A percentile compares a stretch with the other conserved stretches of the same genome.
phyloP scores from a whole-genome alignment of 306 rosid species.

The Acacia melanoxylon region DNA sequence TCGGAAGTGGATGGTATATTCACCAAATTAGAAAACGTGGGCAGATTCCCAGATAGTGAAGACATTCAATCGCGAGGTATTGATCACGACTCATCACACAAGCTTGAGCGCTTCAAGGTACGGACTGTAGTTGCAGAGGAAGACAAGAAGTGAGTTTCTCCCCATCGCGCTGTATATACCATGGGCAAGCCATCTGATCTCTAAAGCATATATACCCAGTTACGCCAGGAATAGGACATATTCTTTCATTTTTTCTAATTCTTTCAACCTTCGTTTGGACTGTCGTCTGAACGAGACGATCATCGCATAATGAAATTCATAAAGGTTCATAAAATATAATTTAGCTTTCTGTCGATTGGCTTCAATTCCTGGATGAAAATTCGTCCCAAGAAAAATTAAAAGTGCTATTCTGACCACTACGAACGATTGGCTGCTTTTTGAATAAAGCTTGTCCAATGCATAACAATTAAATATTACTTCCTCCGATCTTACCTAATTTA shows the following conservation, averaged over 20 bases:
- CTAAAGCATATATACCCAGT: neutral
- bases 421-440: neutral
- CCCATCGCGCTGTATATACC: neutral
- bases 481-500: no score
- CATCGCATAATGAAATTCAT: neutral
- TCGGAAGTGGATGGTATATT: neutral
- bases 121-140: slow-evolving; percentile 9
- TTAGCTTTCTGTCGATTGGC: neutral
- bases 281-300: neutral
- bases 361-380: neutral
- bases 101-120: slow-evolving; percentile 14
- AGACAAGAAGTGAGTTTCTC: neutral
- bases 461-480: no score
- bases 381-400: neutral
- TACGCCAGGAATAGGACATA: neutral
- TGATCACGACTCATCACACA: neutral
- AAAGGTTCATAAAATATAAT: neutral
- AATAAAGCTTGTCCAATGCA: no score
- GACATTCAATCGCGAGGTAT: neutral
- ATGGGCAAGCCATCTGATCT: neutral
- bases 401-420: neutral
- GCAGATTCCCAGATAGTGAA: neutral
- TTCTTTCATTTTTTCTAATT: neutral
- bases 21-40: neutral
- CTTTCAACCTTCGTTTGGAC: neutral